phyloP scores from a whole-genome alignment of 2,329 filamentous ascomycete species.

The Juglanconis oblonga region DNA sequence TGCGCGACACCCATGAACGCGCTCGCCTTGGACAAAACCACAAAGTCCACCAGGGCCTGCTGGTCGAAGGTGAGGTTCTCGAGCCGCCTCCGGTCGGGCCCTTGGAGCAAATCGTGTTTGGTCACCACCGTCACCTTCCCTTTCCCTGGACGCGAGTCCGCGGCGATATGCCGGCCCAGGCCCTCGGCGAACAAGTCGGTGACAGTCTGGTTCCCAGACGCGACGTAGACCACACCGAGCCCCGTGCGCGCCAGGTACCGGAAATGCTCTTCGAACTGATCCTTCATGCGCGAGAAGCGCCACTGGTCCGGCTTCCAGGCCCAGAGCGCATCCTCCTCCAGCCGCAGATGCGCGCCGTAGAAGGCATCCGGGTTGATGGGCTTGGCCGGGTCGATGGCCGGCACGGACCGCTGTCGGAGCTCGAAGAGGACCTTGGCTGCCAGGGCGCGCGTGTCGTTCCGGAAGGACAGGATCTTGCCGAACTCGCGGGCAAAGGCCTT shows the following conservation, averaged over 20 bases:
- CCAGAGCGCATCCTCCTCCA: slow-evolving; percentile 29
- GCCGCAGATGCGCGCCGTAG: slow-evolving; percentile 30
- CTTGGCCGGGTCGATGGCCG: slow-evolving; percentile 23
- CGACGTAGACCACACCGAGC: slow-evolving; percentile 28
- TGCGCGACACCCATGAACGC: slow-evolving; percentile 32
- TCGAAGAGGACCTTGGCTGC: slow-evolving; percentile 27
- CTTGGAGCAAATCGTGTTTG: slow-evolving; percentile 28
- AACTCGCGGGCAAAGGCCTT: slow-evolving; percentile 30
- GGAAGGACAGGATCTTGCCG: slow-evolving; percentile 32
- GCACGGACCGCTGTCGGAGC: slow-evolving; percentile 21
- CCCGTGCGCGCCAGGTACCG: slow-evolving; percentile 24
- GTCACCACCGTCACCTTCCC: slow-evolving; percentile 28
- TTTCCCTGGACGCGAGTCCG: background rate
- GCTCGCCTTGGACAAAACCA: slow-evolving; percentile 31
- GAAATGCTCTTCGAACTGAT: slow-evolving; percentile 30
- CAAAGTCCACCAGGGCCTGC: slow-evolving; percentile 31
- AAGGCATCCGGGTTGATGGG: slow-evolving; percentile 26
- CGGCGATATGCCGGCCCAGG: slow-evolving; percentile 15
- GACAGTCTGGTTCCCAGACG: slow-evolving; percentile 27
- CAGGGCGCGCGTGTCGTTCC: slow-evolving; percentile 28
- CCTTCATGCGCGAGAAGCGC: slow-evolving; percentile 29
- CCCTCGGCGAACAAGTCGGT: slow-evolving; percentile 25
- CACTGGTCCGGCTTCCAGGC: slow-evolving; percentile 30
- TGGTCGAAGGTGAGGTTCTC: slow-evolving; percentile 30
- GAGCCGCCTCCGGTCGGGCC: slow-evolving; percentile 20